Evolutionary conservation across 2,329 filamentous ascomycete genomes (phyloP).

Genomic region (Plectosphaerella cucumerina): DNA sequence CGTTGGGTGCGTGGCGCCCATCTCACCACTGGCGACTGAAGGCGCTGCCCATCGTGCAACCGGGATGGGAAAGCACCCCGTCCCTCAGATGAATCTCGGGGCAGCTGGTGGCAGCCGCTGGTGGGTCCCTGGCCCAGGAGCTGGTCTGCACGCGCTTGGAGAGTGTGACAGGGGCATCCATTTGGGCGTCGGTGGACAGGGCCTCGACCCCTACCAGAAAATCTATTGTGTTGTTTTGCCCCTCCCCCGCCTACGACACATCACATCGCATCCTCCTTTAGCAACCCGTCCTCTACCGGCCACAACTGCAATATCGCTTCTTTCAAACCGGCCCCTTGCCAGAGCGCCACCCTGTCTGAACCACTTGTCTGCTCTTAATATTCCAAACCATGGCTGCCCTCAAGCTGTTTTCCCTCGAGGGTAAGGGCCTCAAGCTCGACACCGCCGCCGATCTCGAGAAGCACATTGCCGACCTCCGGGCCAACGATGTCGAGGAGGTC

Average conservation of each 20-base stretch:
- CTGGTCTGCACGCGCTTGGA: too few species aligned
- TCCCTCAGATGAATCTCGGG: too few species aligned
- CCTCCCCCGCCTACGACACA: slow-evolving; percentile 2
- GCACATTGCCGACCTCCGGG: slow-evolving; percentile 71
- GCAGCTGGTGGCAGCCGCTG: background rate
- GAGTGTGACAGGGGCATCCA: background rate
- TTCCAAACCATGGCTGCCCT: slow-evolving; percentile 3
- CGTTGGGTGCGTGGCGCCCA: too few species aligned
- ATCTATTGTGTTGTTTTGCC: slow-evolving; percentile 1
- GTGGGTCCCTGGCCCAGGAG: too few species aligned
- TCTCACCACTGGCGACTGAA: too few species aligned
- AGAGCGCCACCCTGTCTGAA: background rate
- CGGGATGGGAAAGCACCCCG: too few species aligned
- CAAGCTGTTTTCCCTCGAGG: slow-evolving; percentile 85
- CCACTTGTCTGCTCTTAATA: background rate
- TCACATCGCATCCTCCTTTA: background rate
- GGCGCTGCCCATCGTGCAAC: too few species aligned
- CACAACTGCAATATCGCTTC: background rate
- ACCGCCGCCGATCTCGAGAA: slow-evolving; percentile 81
- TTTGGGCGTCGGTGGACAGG: too few species aligned
- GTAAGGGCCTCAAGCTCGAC: slow-evolving; percentile 88
- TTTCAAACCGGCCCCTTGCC: background rate
- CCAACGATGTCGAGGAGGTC: slow-evolving; percentile 79
- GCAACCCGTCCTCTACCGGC: background rate
- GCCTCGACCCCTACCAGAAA: background rate